These are phyloP conservation scores for Myxozyma kluyveri DNA, from an alignment of 805 yeast genomes.

Conservation along the genomic window DNA sequence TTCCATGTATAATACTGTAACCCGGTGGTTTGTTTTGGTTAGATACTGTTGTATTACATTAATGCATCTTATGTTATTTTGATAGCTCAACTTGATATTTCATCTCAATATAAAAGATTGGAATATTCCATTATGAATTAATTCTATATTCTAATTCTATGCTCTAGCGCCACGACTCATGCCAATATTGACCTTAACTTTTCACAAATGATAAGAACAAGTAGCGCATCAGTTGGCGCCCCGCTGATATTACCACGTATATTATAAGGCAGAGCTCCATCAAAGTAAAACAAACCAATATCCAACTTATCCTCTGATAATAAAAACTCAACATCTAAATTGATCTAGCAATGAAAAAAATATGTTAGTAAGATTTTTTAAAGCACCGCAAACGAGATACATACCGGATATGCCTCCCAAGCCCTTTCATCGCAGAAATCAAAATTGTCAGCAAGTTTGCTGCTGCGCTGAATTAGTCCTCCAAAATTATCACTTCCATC, in stretches of 20 bases:
- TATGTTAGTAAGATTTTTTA: too few species aligned
- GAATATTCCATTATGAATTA: too few species aligned
- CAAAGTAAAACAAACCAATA: slow-evolving; percentile 26
- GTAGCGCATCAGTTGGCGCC: too few species aligned
- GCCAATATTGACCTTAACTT: neutral
- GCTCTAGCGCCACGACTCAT: too few species aligned
- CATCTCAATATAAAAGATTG: too few species aligned
- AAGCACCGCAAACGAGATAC: too few species aligned
- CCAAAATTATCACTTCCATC: neutral
- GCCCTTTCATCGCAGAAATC: neutral
- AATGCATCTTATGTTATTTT: too few species aligned
- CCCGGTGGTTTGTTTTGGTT: neutral
- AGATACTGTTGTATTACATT: neutral
- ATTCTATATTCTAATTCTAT: too few species aligned
- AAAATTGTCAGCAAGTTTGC: neutral
- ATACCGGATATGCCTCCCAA: neutral
- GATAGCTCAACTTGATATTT: too few species aligned
- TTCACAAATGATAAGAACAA: neutral
- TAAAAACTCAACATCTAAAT: slow-evolving; percentile 29
- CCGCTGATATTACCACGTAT: slow-evolving; percentile 1
- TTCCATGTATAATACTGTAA: too few species aligned
- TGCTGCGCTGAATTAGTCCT: neutral
- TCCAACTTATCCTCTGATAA: slow-evolving; percentile 11
- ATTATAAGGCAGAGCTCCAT: slow-evolving; percentile 5
- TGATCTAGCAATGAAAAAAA: neutral